Conservation (phyloP, 140 eudicot genomes). For the Cichorium intybus region DNA sequence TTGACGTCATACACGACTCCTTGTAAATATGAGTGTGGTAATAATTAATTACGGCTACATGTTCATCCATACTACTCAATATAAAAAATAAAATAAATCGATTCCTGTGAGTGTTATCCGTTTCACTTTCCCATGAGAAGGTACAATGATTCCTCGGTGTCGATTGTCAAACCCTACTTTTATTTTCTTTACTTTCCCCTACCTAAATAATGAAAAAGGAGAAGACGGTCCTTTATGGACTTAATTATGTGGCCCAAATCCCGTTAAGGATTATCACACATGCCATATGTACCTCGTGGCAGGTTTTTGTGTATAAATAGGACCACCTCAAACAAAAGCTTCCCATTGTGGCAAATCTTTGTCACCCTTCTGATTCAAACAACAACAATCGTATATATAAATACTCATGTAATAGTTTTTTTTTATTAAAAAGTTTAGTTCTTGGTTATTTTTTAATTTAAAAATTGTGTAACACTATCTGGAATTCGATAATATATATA, state of each 20-base stretch:
- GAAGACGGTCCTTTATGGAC: slow-evolving; percentile 17
- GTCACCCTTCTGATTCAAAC: neutral
- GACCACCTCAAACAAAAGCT: slow-evolving; percentile 1
- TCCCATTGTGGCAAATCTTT: neutral
- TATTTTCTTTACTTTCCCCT: neutral
- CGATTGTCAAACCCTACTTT: slow-evolving; percentile 9
- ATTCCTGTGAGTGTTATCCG: too few relatives aligned
- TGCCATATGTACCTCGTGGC: slow-evolving; percentile 11
- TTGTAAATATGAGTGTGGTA: too few relatives aligned
- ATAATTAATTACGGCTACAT: too few relatives aligned
- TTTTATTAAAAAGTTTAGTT: neutral
- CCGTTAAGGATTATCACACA: neutral
- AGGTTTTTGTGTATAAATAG: slow-evolving; percentile 1
- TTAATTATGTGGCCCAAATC: slow-evolving; percentile 21
- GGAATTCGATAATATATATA: too few relatives aligned
- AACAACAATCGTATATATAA: neutral
- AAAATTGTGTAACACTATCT: too few relatives aligned
- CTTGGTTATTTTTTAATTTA: too few relatives aligned
- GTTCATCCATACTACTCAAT: too few relatives aligned
- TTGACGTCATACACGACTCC: too few relatives aligned
- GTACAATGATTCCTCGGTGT: slow-evolving; percentile 14
- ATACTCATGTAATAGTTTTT: neutral
- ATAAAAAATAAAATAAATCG: too few relatives aligned
- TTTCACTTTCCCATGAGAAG: neutral
- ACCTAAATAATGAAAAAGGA: slow-evolving; percentile 12